Evolutionary conservation across 805 yeast genomes (phyloP).

Genomic region (Saccharomycopsis amapae): DNA sequence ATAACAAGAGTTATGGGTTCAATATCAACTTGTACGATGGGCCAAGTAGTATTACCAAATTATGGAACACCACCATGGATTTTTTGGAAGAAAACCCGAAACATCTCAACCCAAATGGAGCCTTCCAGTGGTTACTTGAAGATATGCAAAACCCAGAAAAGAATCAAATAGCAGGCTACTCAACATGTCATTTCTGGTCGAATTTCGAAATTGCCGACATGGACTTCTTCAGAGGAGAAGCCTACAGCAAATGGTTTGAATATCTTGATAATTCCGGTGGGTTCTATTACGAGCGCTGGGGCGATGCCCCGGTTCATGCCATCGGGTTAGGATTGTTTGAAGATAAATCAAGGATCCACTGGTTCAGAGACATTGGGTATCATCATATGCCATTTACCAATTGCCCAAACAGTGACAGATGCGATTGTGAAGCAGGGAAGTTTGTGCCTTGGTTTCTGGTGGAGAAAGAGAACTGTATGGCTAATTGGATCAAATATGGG

Average conservation of each 20-base stretch:
- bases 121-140: constrained; percentile 58
- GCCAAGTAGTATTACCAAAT: constrained; percentile 50
- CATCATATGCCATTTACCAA: constrained; percentile 66
- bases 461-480: constrained; percentile 66
- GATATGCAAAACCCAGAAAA: constrained; percentile 46
- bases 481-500: constrained; percentile 54
- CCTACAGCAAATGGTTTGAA: constrained; percentile 59
- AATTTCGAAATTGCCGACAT: constrained; percentile 81
- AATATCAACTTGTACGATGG: constrained; percentile 63
- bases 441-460: constrained; percentile 47
- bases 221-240: constrained; percentile 69
- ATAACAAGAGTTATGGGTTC: constrained; percentile 68
- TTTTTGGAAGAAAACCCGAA: constrained; percentile 52
- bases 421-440: constrained; percentile 46
- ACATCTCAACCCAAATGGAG: constrained; percentile 50
- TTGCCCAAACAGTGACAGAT: constrained; percentile 58
- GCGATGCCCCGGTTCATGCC: constrained; percentile 88
- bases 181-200: constrained; percentile 82
- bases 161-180: constrained; percentile 38
- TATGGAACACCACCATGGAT: constrained; percentile 66
- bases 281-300: constrained; percentile 88
- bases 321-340: constrained; percentile 67
- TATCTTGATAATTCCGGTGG: constrained; percentile 65
- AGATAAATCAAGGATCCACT: constrained; percentile 62
- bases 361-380: constrained; percentile 85